phyloP scores from a whole-genome alignment of 208 protist species.

The Trypanosoma congolense region DNA sequence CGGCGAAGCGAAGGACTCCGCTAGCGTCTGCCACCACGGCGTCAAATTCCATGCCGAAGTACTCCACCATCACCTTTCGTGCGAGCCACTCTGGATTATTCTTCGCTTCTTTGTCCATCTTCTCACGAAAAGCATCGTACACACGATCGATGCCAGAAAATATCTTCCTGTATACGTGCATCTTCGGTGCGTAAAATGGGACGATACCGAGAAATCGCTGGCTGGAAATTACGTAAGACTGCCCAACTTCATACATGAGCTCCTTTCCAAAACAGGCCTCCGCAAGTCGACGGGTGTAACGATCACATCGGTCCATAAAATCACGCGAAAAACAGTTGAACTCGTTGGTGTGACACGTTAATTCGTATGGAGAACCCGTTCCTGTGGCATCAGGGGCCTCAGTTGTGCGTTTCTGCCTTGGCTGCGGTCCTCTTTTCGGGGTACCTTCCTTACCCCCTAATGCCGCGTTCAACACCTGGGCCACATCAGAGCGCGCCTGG shows the following conservation, averaged over 20 bases:
- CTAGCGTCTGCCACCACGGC: conserved; percentile 66
- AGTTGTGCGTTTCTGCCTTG: neutral
- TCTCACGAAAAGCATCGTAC: conserved; percentile 36
- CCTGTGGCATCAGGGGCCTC: neutral
- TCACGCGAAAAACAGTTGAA: conserved; percentile 75
- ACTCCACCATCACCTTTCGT: conserved; percentile 62
- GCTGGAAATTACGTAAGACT: conserved; percentile 67
- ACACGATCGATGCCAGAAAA: conserved; percentile 61
- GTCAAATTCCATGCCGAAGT: conserved; percentile 86
- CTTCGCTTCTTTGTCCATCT: conserved; percentile 25
- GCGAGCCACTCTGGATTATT: conserved; percentile 30
- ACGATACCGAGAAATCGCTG: conserved; percentile 76
- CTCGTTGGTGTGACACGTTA: conserved; percentile 51
- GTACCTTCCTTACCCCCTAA: conserved; percentile 5
- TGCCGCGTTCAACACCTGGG: conserved; percentile 20
- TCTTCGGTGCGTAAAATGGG: conserved; percentile 80
- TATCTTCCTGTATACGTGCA: conserved; percentile 57
- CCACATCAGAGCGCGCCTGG: conserved; percentile 14
- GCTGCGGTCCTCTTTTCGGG: conserved; percentile 1
- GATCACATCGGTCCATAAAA: conserved; percentile 71
- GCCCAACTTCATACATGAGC: conserved; percentile 70
- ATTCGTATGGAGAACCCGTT: conserved; percentile 28
- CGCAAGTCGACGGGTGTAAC: conserved; percentile 38
- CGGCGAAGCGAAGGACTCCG: conserved; percentile 49
- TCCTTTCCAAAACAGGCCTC: conserved; percentile 78